These are phyloP conservation scores for Cercophora samala DNA, from an alignment of 495 filamentous ascomycete genomes.

Conservation along the genomic window DNA sequence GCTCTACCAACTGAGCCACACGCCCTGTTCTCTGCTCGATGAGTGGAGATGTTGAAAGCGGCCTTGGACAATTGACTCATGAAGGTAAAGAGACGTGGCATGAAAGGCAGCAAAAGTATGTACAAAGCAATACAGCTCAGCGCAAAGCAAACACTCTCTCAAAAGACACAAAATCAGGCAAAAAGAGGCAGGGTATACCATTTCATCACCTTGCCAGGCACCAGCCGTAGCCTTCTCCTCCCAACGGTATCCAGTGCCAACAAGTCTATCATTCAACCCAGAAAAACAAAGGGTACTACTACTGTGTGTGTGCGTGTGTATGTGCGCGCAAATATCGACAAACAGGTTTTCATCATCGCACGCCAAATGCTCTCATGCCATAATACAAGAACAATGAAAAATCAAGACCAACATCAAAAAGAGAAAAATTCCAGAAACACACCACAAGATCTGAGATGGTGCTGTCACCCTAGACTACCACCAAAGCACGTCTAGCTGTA, in stretches of 20 bases:
- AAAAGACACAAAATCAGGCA: background rate
- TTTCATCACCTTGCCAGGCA: background rate
- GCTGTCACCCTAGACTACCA: background rate
- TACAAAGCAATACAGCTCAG: no score
- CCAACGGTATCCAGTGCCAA: background rate
- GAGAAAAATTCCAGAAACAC: background rate
- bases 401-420: background rate
- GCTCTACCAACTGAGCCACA: conserved; percentile 8
- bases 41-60: background rate
- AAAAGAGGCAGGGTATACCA: background rate
- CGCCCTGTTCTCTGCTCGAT: conserved; percentile 4
- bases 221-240: background rate
- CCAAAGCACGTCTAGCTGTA: background rate
- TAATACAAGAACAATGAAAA: background rate
- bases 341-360: background rate
- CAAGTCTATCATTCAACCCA: background rate
- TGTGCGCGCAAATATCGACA: background rate
- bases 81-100: no score
- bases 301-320: background rate
- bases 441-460: background rate
- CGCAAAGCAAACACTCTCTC: background rate
- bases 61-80: background rate
- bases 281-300: background rate
- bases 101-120: no score
- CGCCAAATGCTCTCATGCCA: background rate